Evolutionary conservation across 345 rosid genomes (phyloP).

Genomic region (Pistacia integerrima): DNA sequence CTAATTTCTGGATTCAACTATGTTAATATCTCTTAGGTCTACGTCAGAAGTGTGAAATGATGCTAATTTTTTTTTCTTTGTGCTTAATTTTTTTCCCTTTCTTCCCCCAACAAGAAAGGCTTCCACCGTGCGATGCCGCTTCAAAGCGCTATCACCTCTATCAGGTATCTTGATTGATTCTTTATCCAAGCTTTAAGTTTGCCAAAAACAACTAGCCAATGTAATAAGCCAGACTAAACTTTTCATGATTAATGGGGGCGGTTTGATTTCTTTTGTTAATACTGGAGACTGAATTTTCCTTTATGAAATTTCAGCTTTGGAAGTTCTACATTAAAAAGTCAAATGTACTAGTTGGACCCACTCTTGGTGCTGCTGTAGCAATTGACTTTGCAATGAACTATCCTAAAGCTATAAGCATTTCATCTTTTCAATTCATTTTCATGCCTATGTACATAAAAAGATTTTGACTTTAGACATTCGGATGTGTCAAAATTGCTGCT

Average conservation of each 20-base stretch:
- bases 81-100: background rate
- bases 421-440: background rate
- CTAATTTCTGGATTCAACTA: too few relatives aligned
- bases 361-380: constrained; percentile 32
- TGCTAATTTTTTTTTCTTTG: too few relatives aligned
- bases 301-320: constrained; percentile 56
- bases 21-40: too few relatives aligned
- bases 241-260: background rate
- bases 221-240: too few relatives aligned
- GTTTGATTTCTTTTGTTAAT: background rate
- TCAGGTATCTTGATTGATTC: constrained; percentile 31
- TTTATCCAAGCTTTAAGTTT: too few relatives aligned
- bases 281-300: background rate
- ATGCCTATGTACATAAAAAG: background rate
- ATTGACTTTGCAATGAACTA: constrained; percentile 71
- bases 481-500: background rate
- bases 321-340: constrained; percentile 74
- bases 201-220: too few relatives aligned
- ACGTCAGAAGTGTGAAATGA: too few relatives aligned
- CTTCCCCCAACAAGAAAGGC: constrained; percentile 39
- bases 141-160: constrained; percentile 71
- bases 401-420: constrained; percentile 70
- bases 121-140: constrained; percentile 68
- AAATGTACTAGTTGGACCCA: constrained; percentile 76
- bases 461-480: background rate